Evolutionary conservation across 2,329 filamentous ascomycete species (phyloP), one percentile per base, ranked within the genome.

Genomic region (Penicillium sclerotigenum): DNA sequence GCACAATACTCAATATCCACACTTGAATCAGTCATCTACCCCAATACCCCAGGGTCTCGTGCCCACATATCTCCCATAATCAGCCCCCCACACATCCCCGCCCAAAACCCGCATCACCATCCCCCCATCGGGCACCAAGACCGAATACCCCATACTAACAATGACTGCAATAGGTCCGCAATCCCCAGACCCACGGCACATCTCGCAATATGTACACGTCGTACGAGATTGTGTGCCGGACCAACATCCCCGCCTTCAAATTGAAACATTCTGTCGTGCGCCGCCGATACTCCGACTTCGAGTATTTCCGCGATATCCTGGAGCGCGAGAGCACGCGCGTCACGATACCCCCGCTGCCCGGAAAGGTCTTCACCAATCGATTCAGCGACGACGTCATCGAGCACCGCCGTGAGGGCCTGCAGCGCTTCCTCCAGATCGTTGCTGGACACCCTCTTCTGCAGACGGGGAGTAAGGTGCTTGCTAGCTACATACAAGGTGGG

Each of bases 311-410:
- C 72, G 94, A 99, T 76, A 96, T 97, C 62, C 85, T 99, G 58
- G 94, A 99, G 83, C 87, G 94, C 66, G 94, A 99, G 79, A 90
- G 86, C 67, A 92, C 92, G 56, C 85, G 93, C 63, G 94, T 99
- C 56, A 96, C 91, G 22, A 99, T 99, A 70, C 94, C 94, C 0
- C 93, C 94, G 5, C 79, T 99, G 61, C 94, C 94, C 0, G 94
- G 94, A 49, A 99, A 97, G 78, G 94, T 99, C 54, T 97, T 97
- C 68, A 96, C 93, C 49, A 97, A 97, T 76, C 86, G 94, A 45
- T 99, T 99, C 80, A 95, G 90, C 69, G 94, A 99, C 78, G 92
- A 96, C 73, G 93, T 99, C 69, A 99, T 99, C 73, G 94, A 97
- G 80, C 90, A 95, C 70, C 83, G 94, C 52, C 82, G 93, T 61